Evolutionary conservation across 2,329 filamentous ascomycete species (phyloP).

Genomic region (Calonectria henricotiae): DNA sequence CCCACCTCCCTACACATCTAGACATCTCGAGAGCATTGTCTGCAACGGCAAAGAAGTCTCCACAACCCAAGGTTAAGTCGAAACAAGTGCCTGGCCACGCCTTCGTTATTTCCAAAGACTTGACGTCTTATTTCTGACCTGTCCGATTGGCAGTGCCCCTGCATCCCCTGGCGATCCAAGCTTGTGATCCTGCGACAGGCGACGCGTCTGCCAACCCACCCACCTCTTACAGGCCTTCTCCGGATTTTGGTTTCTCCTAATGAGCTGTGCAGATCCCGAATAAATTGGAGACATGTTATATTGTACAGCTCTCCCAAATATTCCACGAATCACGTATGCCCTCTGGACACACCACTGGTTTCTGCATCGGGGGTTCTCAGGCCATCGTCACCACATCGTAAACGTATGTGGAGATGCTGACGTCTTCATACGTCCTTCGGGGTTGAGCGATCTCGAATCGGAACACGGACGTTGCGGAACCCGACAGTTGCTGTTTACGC

Average conservation of each 20-base stretch:
- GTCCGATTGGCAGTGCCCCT: not conserved
- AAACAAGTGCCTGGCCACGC: not conserved
- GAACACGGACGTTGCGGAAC: not conserved
- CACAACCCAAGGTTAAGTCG: not conserved
- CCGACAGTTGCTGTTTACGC: not conserved
- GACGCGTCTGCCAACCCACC: not conserved
- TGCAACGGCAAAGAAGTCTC: not conserved
- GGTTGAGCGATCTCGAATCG: not conserved
- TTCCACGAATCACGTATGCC: conserved; percentile 10
- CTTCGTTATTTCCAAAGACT: not conserved
- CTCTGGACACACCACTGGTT: not conserved
- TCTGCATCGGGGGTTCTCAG: not conserved
- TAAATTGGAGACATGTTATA: not conserved
- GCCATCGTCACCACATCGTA: too few species aligned
- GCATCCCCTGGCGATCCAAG: conserved; percentile 4
- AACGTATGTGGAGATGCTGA: not conserved
- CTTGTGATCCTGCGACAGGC: conserved; percentile 17
- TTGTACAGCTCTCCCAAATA: not conserved
- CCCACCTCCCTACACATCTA: not conserved
- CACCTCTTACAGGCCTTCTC: not conserved
- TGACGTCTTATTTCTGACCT: not conserved
- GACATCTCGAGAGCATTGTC: not conserved
- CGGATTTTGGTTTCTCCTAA: not conserved
- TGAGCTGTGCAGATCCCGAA: not conserved
- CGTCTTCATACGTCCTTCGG: not conserved